Base-by-base conservation (phyloP, 164 flowering plant genomes). In the Magnolia changhungtana region DNA sequence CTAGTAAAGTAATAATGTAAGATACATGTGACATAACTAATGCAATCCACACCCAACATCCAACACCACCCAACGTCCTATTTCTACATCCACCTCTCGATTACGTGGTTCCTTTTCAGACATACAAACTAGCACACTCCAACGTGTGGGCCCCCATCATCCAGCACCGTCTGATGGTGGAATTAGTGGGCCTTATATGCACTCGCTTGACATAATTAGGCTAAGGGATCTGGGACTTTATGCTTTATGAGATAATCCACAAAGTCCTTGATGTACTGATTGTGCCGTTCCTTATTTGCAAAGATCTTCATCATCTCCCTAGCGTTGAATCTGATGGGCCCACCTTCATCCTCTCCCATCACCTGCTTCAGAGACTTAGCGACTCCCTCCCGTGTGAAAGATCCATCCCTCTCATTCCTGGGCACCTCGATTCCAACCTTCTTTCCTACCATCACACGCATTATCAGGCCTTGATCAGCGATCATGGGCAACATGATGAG, bases 351-450 rank as follows among this genome's bases (percentile, higher is more conserved):
- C 63, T 66, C 79, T 0, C 74, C 78, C 23, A 82, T 76, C 18
- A 78, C 89, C 16, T n/a, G n/a, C 63, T 77, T 84, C 76, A 85
- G 11, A 4, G 86, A 52, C 63, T 78, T 69, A 13, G 86, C 86
- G 9, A 88, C 63, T 1, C 21, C 79, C 1, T 81, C 76, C 24
- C 82, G 67, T 1, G 63, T 79, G 75, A 83, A 87, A 0, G 80
- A 78, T 19, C 89, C 88, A 72, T 88, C 88, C 31, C 21, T 49
- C 72, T 77, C 85, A 0, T 72, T 81, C 27, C 89, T 84, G 29
- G 76, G 80, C 7, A 88, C 86, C 67, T 87, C 88, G 0, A 83
- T n/a, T 5, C 76, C 89, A 66, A 79, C 21, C 1, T 83, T 85
- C 65, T 84, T 85, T 63, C 82, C 85, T 8, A 78, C 88, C 72